These are phyloP conservation scores for Limonium bicolor DNA, from an alignment of 148 eudicot species.

Conservation along the genomic window DNA sequence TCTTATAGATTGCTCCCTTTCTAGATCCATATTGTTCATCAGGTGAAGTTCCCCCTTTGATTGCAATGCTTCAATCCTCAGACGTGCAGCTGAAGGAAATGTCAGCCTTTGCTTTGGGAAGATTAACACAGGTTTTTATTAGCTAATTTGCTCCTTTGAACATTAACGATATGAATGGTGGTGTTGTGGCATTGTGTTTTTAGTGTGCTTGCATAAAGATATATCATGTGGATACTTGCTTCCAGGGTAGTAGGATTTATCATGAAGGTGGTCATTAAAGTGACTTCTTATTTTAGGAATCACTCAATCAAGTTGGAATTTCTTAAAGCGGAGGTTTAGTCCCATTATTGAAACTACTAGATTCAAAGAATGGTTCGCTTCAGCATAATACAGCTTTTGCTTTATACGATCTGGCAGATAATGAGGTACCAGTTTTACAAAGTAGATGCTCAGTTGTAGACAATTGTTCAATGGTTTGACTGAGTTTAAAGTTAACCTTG, in stretches of 20 bases:
- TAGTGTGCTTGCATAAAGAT: too few relatives aligned
- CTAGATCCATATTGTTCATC: conserved; percentile 91
- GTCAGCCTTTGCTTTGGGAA: conserved; percentile 93
- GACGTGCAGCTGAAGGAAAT: conserved; percentile 73
- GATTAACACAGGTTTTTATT: conserved; percentile 52
- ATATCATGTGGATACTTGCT: too few relatives aligned
- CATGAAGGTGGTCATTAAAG: too few relatives aligned
- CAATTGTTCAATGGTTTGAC: too few relatives aligned
- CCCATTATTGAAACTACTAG: conserved; percentile 76
- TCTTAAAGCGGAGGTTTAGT: conserved; percentile 60
- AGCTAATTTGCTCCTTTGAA: not conserved
- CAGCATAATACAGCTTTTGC: conserved; percentile 98
- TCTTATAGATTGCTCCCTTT: not conserved
- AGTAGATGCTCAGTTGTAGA: too few relatives aligned
- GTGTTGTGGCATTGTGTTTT: too few relatives aligned
- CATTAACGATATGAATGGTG: not conserved
- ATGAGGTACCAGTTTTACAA: too few relatives aligned
- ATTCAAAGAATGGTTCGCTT: conserved; percentile 66
- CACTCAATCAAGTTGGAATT: conserved; percentile 92
- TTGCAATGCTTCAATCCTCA: conserved; percentile 72
- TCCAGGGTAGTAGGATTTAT: too few relatives aligned
- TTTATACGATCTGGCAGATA: conserved; percentile 89
- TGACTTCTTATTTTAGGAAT: conserved; percentile 31
- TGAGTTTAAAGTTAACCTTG: too few relatives aligned
- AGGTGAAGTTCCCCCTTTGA: conserved; percentile 80